Conservation (phyloP, 495 filamentous ascomycete species). For the Pyronema domesticum region DNA sequence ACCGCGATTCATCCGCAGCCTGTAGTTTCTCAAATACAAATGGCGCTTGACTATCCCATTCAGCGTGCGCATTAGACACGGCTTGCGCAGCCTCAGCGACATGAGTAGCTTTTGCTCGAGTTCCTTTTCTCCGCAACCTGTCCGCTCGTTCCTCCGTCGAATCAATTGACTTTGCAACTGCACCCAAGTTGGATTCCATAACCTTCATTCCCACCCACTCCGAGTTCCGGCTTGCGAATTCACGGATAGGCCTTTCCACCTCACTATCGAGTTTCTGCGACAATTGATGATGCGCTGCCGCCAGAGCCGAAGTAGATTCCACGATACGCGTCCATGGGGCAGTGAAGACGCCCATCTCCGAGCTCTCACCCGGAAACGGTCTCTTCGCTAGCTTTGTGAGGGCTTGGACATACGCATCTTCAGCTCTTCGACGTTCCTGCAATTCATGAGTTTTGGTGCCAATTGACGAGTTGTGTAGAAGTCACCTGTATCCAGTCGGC, state of each 20-base stretch:
- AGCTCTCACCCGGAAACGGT: conserved; percentile 50
- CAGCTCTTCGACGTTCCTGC: conserved; percentile 81
- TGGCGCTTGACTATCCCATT: conserved; percentile 92
- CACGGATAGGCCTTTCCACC: conserved; percentile 69
- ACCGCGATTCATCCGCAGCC: conserved; percentile 68
- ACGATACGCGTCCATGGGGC: conserved; percentile 85
- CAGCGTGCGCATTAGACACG: conserved; percentile 55
- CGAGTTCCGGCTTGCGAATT: conserved; percentile 46
- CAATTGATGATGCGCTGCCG: conserved; percentile 66
- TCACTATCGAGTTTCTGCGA: conserved; percentile 76
- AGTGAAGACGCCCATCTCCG: conserved; percentile 76
- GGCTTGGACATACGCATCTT: conserved; percentile 75
- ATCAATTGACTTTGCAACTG: conserved; percentile 72
- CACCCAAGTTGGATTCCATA: conserved; percentile 61
- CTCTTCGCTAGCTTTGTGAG: conserved; percentile 60
- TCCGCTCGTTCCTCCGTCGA: conserved; percentile 70
- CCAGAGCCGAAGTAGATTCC: conserved; percentile 57
- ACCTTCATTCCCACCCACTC: conserved; percentile 75
- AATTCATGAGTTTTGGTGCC: conserved; percentile 5
- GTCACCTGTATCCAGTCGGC: conserved; percentile 89
- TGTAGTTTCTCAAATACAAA: conserved; percentile 93
- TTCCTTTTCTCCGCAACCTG: conserved; percentile 64
- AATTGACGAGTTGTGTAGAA: not conserved
- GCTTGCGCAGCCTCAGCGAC: conserved; percentile 57
- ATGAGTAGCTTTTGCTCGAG: conserved; percentile 61